Evolutionary conservation across 2,329 filamentous ascomycete genomes (phyloP).

Genomic region (Colletotrichum chrysophilum): DNA sequence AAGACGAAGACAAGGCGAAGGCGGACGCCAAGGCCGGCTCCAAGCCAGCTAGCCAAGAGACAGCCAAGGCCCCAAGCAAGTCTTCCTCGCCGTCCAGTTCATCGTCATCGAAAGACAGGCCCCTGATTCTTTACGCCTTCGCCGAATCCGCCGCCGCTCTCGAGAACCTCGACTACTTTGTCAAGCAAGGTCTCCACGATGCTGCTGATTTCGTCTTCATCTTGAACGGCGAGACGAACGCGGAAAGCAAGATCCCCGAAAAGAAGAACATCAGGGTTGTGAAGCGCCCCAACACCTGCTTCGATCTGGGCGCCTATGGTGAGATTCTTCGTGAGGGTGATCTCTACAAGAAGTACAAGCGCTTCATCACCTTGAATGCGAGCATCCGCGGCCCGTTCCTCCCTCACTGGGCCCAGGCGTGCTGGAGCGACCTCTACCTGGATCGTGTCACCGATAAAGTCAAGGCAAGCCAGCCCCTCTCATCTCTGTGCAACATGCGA

Average conservation of each 20-base stretch:
- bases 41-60: neutral
- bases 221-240: constrained; percentile 37
- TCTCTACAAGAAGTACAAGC: constrained; percentile 37
- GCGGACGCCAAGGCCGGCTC: neutral
- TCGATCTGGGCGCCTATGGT: constrained; percentile 38
- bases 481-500: neutral
- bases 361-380: constrained; percentile 41
- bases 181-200: constrained; percentile 39
- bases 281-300: constrained; percentile 36
- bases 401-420: constrained; percentile 36
- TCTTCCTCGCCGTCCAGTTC: neutral
- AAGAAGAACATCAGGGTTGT: constrained; percentile 36
- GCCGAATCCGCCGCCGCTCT: constrained; percentile 35
- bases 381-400: constrained; percentile 41
- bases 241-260: constrained; percentile 28
- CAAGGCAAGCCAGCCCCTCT: constrained; percentile 28
- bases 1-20: neutral
- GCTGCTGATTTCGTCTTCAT: constrained; percentile 45
- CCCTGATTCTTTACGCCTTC: constrained; percentile 40
- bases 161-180: constrained; percentile 39
- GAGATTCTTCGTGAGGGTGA: constrained; percentile 35
- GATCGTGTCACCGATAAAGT: constrained; percentile 31
- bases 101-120: constrained; percentile 9
- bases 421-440: constrained; percentile 41
- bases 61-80: neutral